These are phyloP conservation scores for Lichtheimia corymbifera DNA, from an alignment of 371 early-diverging fungal species.

Conservation along the genomic window DNA sequence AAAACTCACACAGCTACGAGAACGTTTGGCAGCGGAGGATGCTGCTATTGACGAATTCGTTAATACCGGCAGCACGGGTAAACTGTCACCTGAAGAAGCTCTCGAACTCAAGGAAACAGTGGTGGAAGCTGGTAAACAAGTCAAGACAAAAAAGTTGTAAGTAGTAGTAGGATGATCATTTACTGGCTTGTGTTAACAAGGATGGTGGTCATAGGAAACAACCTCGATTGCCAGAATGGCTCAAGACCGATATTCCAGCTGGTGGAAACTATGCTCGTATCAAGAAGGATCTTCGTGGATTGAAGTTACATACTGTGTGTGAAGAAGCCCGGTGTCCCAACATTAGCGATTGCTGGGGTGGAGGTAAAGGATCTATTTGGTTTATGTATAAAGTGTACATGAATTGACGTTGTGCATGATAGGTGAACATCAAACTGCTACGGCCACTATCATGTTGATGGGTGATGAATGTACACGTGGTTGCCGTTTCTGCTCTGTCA, in stretches of 20 bases:
- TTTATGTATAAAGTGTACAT: neutral
- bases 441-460: constrained; percentile 99
- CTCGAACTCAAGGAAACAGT: constrained; percentile 64
- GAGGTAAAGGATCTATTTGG: constrained; percentile 33
- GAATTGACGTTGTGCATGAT: neutral
- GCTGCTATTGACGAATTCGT: constrained; percentile 74
- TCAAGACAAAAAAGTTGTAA: constrained; percentile 49
- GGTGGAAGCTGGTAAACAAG: constrained; percentile 43
- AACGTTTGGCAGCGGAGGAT: constrained; percentile 49
- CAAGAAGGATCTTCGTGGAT: constrained; percentile 87
- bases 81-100: constrained; percentile 65
- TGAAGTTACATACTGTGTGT: constrained; percentile 93
- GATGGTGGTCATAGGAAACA: constrained; percentile 39
- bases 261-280: constrained; percentile 82
- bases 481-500: constrained; percentile 98
- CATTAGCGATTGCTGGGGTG: constrained; percentile 98
- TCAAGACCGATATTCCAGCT: constrained; percentile 91
- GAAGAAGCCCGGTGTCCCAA: constrained; percentile 98
- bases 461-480: constrained; percentile 98
- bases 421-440: constrained; percentile 92
- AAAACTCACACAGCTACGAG: constrained; percentile 46
- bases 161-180: constrained; percentile 18
- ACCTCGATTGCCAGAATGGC: constrained; percentile 88
- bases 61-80: constrained; percentile 47
- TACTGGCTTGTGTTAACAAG: neutral